phyloP scores from a whole-genome alignment of 352 stramenopile genomes.

The Phytopythium delawarense region DNA sequence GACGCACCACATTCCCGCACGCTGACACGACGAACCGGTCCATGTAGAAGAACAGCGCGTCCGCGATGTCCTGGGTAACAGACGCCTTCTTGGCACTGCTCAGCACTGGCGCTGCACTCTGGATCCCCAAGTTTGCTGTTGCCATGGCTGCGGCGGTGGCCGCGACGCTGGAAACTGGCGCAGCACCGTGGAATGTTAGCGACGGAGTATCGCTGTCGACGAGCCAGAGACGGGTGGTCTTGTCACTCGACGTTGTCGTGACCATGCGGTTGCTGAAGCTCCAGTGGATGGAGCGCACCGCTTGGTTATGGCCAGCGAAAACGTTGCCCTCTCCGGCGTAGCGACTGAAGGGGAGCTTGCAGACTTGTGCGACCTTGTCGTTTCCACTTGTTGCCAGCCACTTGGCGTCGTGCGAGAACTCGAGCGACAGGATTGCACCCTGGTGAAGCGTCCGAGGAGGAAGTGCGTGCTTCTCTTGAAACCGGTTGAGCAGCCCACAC shows the following conservation, averaged over 20 bases:
- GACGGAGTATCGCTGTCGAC: conserved; percentile 54
- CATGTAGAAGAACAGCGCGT: conserved; percentile 85
- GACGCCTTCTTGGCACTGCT: conserved; percentile 40
- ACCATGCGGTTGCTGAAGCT: conserved; percentile 72
- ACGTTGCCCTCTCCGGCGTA: conserved; percentile 67
- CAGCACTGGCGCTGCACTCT: neutral
- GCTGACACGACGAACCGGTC: conserved; percentile 83
- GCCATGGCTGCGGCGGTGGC: conserved; percentile 23
- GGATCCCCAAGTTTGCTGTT: conserved; percentile 2
- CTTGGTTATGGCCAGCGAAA: conserved; percentile 63
- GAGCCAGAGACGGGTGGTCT: conserved; percentile 68
- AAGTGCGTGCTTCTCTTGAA: conserved; percentile 49
- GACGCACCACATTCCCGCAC: conserved; percentile 49
- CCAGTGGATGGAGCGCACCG: conserved; percentile 62
- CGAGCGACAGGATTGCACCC: conserved; percentile 67
- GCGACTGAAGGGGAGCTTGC: conserved; percentile 63
- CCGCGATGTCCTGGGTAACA: conserved; percentile 49
- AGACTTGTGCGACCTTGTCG: conserved; percentile 60
- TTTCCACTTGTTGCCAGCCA: conserved; percentile 62
- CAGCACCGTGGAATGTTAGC: conserved; percentile 45
- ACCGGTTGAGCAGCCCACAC: conserved; percentile 56
- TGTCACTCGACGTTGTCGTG: conserved; percentile 63
- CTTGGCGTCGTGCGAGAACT: conserved; percentile 75
- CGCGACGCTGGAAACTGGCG: conserved; percentile 23
- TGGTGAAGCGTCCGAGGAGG: conserved; percentile 52